Conservation (phyloP, 306 rosid species). For the Corylus avellana region DNA sequence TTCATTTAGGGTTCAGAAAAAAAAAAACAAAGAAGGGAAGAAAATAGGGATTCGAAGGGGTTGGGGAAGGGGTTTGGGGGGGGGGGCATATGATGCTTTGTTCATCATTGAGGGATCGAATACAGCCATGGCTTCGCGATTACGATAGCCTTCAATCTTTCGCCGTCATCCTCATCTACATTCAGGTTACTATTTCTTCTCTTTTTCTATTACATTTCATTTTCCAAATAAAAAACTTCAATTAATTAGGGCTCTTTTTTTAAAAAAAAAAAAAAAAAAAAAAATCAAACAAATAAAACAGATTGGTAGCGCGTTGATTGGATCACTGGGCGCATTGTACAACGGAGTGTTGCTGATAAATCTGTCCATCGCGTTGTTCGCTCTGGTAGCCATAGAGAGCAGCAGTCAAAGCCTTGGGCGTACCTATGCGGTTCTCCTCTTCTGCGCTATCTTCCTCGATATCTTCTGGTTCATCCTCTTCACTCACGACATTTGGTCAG, state of each 20-base stretch:
- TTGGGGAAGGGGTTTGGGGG: neutral
- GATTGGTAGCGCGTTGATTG: slow-evolving; percentile 89
- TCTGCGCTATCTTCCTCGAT: slow-evolving; percentile 71
- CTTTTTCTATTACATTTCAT: neutral
- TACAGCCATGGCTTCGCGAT: slow-evolving; percentile 86
- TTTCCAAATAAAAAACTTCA: neutral
- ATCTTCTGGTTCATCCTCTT: slow-evolving; percentile 85
- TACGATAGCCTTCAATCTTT: slow-evolving; percentile 81
- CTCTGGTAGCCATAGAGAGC: slow-evolving; percentile 94
- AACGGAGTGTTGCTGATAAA: slow-evolving; percentile 76
- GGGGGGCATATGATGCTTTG: slow-evolving; percentile 73
- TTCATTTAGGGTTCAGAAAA: neutral
- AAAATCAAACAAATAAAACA: slow-evolving; percentile 15
- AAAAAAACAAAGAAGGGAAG: neutral
- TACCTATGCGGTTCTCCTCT: slow-evolving; percentile 86
- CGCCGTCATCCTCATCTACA: slow-evolving; percentile 77
- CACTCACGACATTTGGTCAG: slow-evolving; percentile 68
- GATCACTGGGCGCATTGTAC: slow-evolving; percentile 91
- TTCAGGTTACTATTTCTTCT: slow-evolving; percentile 55
- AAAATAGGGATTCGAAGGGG: slow-evolving; percentile 11
- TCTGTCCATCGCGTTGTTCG: slow-evolving; percentile 79
- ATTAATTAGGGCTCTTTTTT: neutral
- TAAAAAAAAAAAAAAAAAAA: neutral
- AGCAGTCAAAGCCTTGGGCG: slow-evolving; percentile 97
- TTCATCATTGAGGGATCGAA: slow-evolving; percentile 61